Percentiles rank a stretch among this genome's conserved stretches.
Evolutionary conservation across 257 asterid genomes (phyloP).

Genomic region (Gentiana macrophylla): DNA sequence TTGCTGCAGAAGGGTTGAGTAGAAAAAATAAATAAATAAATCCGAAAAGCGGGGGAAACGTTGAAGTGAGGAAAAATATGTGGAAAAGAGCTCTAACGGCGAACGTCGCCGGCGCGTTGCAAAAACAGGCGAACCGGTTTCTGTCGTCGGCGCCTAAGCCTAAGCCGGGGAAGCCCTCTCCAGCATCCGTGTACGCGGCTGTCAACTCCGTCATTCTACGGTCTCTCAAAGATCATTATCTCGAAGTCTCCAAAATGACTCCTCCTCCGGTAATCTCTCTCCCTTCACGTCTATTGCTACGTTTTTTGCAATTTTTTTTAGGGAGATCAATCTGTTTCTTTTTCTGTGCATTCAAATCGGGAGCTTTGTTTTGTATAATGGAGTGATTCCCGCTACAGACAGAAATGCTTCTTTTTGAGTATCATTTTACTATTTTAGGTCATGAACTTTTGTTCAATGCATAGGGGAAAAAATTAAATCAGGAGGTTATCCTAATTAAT

Average conservation of each 20-base stretch:
- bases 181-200: conserved; percentile 38
- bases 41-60: not conserved
- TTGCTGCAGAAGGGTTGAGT: too few species aligned
- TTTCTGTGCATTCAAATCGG: not conserved
- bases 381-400: too few species aligned
- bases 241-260: conserved; percentile 75
- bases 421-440: too few species aligned
- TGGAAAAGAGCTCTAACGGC: conserved; percentile 35
- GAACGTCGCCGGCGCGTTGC: conserved; percentile 29
- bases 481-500: too few species aligned
- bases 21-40: not conserved
- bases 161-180: conserved; percentile 13
- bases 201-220: conserved; percentile 71
- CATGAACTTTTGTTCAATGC: too few species aligned
- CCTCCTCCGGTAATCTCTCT: conserved; percentile 63
- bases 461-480: too few species aligned
- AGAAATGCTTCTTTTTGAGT: too few species aligned
- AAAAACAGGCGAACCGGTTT: conserved; percentile 25
- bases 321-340: not conserved
- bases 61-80: conserved; percentile 12
- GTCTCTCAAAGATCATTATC: conserved; percentile 85
- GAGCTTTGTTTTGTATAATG: not conserved
- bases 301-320: not conserved
- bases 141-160: conserved; percentile 16
- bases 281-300: not conserved